Evolutionary conservation across 768 basidiomycete genomes (phyloP).

Genomic region (Terana coerulea): DNA sequence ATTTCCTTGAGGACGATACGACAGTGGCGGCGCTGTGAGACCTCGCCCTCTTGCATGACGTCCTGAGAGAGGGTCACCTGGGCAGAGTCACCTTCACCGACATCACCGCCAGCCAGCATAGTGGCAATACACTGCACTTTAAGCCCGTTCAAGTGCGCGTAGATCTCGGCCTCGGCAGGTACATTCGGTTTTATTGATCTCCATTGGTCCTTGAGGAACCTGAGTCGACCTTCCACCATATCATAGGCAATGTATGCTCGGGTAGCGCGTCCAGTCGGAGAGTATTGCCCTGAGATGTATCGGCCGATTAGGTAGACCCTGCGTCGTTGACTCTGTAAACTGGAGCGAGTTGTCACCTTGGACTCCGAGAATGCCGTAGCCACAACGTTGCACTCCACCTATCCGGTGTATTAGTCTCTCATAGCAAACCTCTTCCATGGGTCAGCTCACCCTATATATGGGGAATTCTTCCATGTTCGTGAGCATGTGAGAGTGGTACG

Average conservation of each 20-base stretch:
- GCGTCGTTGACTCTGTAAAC: background rate
- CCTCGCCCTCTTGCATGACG: background rate
- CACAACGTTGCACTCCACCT: background rate
- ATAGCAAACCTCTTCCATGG: background rate
- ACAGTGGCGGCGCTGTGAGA: background rate
- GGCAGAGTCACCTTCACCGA: background rate
- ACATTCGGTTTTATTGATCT: background rate
- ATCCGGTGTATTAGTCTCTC: background rate
- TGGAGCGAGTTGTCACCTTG: background rate
- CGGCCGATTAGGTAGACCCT: background rate
- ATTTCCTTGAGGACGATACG: constrained; percentile 4
- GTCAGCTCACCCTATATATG: background rate
- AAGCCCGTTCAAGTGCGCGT: background rate
- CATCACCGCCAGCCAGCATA: background rate
- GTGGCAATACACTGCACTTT: constrained; percentile 1
- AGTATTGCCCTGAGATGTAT: background rate
- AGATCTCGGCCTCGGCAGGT: background rate
- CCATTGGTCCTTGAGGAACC: constrained; percentile 4
- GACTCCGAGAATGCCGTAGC: background rate
- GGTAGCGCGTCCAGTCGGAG: background rate
- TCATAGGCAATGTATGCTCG: background rate
- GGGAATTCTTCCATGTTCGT: background rate
- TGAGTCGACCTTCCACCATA: background rate
- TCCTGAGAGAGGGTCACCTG: background rate
- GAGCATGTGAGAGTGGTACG: background rate